A percentile compares a stretch with the other conserved stretches of the same genome.
Evolutionary conservation across 2,329 filamentous ascomycete genomes (phyloP).

Genomic region (Hypomyces rosellus): DNA sequence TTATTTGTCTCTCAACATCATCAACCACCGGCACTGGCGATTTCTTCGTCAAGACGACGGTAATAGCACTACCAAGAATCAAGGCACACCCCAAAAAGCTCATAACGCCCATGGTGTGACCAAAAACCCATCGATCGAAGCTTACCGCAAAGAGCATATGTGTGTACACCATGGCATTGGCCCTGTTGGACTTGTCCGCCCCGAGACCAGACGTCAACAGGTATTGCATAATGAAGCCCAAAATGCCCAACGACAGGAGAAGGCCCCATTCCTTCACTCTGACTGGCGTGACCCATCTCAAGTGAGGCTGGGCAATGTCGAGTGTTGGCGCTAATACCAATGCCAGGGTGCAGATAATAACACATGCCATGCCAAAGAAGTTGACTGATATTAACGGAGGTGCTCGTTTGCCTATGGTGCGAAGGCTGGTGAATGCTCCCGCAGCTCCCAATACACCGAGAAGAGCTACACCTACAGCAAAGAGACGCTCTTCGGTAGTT

Average conservation of each 20-base stretch:
- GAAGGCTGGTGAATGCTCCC: conserved; percentile 66
- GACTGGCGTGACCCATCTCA: conserved; percentile 38
- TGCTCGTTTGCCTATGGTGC: conserved; percentile 71
- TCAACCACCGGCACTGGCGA: conserved; percentile 22
- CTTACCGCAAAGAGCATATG: conserved; percentile 50
- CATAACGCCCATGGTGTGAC: conserved; percentile 41
- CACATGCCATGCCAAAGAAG: conserved; percentile 70
- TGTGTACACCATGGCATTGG: conserved; percentile 53
- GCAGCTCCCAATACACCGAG: conserved; percentile 72
- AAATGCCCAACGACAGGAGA: conserved; percentile 60
- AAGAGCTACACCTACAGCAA: conserved; percentile 65
- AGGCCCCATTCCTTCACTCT: conserved; percentile 55
- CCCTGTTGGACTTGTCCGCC: conserved; percentile 58
- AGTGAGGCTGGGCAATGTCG: conserved; percentile 38
- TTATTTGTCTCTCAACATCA: conserved; percentile 30
- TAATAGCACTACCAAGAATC: conserved; percentile 48
- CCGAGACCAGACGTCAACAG: conserved; percentile 72
- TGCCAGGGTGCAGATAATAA: conserved; percentile 56
- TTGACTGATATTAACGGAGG: conserved; percentile 82
- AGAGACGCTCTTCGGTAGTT: conserved; percentile 59
- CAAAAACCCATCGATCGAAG: conserved; percentile 48
- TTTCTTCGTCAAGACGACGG: conserved; percentile 41
- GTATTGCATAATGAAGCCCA: conserved; percentile 81
- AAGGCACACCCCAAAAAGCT: conserved; percentile 46
- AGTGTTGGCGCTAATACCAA: conserved; percentile 47